Evolutionary conservation across 352 stramenopile species (phyloP).

Genomic region (Globisporangium nodosum): DNA sequence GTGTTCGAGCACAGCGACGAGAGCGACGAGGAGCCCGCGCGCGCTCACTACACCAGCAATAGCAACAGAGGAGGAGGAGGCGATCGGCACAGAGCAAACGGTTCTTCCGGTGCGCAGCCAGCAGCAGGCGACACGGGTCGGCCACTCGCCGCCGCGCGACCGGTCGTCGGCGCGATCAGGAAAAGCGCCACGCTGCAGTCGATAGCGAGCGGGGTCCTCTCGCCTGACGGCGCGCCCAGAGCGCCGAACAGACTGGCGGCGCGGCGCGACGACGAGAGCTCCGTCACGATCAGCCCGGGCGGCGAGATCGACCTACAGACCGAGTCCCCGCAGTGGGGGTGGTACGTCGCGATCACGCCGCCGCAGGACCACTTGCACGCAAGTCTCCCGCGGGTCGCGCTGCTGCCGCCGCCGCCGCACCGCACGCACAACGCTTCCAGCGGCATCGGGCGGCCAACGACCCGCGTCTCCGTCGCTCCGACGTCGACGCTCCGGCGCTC

Average conservation of each 20-base stretch:
- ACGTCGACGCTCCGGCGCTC: constrained; percentile 21
- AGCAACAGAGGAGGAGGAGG: not conserved
- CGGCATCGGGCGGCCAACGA: not conserved
- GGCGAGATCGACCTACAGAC: constrained; percentile 27
- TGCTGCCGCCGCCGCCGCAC: constrained; percentile 1
- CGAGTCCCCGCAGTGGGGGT: constrained; percentile 82
- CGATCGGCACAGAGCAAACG: constrained; percentile 1
- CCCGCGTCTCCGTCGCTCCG: not conserved
- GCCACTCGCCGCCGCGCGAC: constrained; percentile 1
- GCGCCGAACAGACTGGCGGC: not conserved
- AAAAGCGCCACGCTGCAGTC: constrained; percentile 14
- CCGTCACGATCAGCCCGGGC: not conserved
- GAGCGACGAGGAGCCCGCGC: not conserved
- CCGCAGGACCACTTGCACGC: constrained; percentile 54
- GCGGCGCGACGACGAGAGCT: constrained; percentile 10
- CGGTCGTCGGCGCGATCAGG: constrained; percentile 3
- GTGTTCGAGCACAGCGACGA: constrained; percentile 52
- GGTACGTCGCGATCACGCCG: constrained; percentile 83
- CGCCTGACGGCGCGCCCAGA: not conserved
- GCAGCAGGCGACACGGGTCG: constrained; percentile 3
- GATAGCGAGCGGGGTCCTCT: constrained; percentile 1
- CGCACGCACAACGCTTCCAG: not conserved
- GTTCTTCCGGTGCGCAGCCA: not conserved
- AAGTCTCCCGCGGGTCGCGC: constrained; percentile 12
- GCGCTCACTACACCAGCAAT: too few relatives aligned